Evolutionary conservation across 2,329 filamentous ascomycete species (phyloP), one percentile per base, ranked within the genome.

Genomic region (Arthrobotrys iridis): DNA sequence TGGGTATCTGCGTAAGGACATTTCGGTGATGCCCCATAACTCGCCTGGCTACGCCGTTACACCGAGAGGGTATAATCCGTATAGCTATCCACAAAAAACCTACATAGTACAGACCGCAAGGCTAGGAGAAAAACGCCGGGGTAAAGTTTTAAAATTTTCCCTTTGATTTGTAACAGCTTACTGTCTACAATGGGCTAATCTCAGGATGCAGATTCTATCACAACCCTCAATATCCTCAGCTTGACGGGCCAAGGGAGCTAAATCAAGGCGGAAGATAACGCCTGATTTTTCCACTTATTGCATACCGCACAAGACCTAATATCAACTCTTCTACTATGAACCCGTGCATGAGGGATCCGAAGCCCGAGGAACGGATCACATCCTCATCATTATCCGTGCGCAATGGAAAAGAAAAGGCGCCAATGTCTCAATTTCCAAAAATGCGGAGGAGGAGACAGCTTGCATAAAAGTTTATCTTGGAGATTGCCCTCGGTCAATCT

Each of bases 381-480:
- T n/a, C n/a, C n/a, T n/a, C n/a, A n/a, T n/a, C n/a, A 26, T 37
- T 55, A 55, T 45, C 66, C 58, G 57, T 71, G 66, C 66, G 20
- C 48, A 11, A 26, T n/a, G 30, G 18, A 35, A 33, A 37, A 15
- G 28, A 24, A n/a, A 22, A 18, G 7, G 35, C 37, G 37, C 40
- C 58, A 40, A 35, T 71, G 57, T 71, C 48, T 71, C 35, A 57
- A 46, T 64, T 41, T 30, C 28, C 20, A 40, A 62, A 62, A 71
- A 63, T 63, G 46, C 58, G 66, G 57, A 62, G 65, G 52, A 35
- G 43, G 35, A 18, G 28, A 48, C 20, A 46, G n/a, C 28, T 13
- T 64, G 60, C 60, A 68, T 59, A 50, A 55, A n/a, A 4, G 52
- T 68, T 52, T 40, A 60, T 43, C 43, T 46, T 48, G 18, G n/a